Percentiles rank a stretch among this genome's conserved stretches.
Evolutionary conservation across 164 flowering plant species (phyloP).

Genomic region (Magnolia kwangsiensis): DNA sequence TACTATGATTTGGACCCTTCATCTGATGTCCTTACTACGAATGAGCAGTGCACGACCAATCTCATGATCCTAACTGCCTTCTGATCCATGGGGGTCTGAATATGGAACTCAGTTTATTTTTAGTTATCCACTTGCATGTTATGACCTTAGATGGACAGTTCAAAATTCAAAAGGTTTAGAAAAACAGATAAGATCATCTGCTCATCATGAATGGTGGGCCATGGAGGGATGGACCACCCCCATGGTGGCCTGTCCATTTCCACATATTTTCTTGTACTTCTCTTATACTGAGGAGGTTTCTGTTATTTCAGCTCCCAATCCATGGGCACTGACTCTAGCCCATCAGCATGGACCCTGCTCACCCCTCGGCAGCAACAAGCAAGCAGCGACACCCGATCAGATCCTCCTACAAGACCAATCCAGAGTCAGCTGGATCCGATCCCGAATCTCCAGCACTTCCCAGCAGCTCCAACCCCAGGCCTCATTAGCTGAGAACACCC

Average conservation of each 20-base stretch:
- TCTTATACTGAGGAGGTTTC: background rate
- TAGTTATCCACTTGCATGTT: too few species aligned
- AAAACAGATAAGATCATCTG: too few species aligned
- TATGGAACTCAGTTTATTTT: too few species aligned
- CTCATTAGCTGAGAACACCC: background rate
- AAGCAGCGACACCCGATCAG: slow-evolving; percentile 5
- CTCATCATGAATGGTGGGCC: too few species aligned
- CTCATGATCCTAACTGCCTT: too few species aligned
- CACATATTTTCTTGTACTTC: background rate
- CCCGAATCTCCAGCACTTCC: background rate
- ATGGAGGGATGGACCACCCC: too few species aligned
- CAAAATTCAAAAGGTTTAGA: too few species aligned
- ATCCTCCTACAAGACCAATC: slow-evolving; percentile 1
- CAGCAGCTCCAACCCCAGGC: background rate
- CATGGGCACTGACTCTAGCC: slow-evolving; percentile 21
- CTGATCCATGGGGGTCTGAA: too few species aligned
- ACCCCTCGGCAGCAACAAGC: slow-evolving; percentile 18
- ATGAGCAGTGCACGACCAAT: too few species aligned
- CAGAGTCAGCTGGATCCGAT: slow-evolving; percentile 4
- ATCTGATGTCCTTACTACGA: too few species aligned
- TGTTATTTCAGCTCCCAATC: background rate
- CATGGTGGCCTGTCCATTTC: background rate
- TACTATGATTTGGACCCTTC: too few species aligned
- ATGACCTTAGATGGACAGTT: too few species aligned
- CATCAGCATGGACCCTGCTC: slow-evolving; percentile 24